Evolutionary conservation across 2,329 filamentous ascomycete genomes (phyloP), one percentile per base, ranked within the genome.

Genomic region (Colletotrichum orbiculare): DNA sequence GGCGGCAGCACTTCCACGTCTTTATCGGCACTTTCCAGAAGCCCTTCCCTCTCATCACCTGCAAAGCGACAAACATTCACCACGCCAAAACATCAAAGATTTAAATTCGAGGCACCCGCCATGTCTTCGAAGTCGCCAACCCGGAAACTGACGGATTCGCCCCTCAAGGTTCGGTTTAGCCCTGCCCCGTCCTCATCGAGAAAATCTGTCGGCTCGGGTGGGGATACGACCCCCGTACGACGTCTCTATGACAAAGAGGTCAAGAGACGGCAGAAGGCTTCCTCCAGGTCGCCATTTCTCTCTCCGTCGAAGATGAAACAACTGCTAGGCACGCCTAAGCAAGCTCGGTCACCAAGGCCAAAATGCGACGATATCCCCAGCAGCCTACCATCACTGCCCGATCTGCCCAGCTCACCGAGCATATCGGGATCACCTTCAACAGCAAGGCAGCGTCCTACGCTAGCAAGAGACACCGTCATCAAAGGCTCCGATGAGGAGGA

Each of bases 401-500:
- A 63, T 67, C 37, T 45, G 69, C 47, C 71, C 64, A 54, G 61
- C 34, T 55, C 60, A 10, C 68, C 66, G 25, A 67, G 69, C 17
- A 68, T 69, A 43, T 67, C 73, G 5, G 59, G 67, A 4, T 71
- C 73, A n/a, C 70, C 73, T 6, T 71, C 73, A 25, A 73, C 74
- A 25, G 33, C 41, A 9, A 66, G 47, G 35, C 62, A 66, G 42
- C 63, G 63, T 8, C n/a, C 52, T 9, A 33, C 5, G 35, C 69
- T 77, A 53, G 78, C 82, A 64, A 80, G 87, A 74, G 81, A 87
- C 70, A 76, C 87, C 11, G 79, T 90, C 60, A 91, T 94, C 45
- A 83, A 83, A 49, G 89, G 87, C 58, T 94, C 92, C 0, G 92
- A 94, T 71, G 90, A 91, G 9, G 90, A 91, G n/a, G 85, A 85